A percentile compares a stretch with the other conserved stretches of the same genome.
Evolutionary conservation across 2,329 filamentous ascomycete genomes (phyloP).

Genomic region (Colletotrichum coccodes): DNA sequence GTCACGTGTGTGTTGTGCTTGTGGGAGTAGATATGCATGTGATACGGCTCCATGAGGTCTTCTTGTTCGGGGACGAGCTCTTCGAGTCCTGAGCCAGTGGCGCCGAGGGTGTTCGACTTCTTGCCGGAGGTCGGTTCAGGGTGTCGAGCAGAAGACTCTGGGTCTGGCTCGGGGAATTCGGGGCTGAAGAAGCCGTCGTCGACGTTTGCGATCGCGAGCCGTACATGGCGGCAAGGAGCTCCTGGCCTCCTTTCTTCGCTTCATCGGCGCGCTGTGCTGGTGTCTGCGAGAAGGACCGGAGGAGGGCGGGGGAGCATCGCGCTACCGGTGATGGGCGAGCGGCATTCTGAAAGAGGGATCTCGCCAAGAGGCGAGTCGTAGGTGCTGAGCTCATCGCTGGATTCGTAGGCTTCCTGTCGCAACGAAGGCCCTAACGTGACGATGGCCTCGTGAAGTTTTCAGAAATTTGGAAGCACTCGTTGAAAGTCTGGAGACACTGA

Average conservation of each 20-base stretch:
- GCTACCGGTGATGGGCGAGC: slow-evolving; percentile 34
- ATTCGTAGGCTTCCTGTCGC: slow-evolving; percentile 42
- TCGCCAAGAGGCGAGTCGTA: slow-evolving; percentile 54
- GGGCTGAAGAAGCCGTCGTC: too few relatives aligned
- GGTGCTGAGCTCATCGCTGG: slow-evolving; percentile 54
- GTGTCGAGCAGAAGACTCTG: slow-evolving; percentile 52
- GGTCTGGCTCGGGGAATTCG: slow-evolving; percentile 38
- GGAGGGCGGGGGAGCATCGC: slow-evolving; percentile 35
- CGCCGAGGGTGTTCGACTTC: background rate
- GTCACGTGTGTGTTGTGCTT: slow-evolving; percentile 98
- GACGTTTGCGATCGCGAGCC: slow-evolving; percentile 13
- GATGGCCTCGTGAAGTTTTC: slow-evolving; percentile 23
- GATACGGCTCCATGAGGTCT: slow-evolving; percentile 71
- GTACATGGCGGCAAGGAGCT: slow-evolving; percentile 35
- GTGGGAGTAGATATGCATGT: slow-evolving; percentile 86
- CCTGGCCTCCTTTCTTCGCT: slow-evolving; percentile 30
- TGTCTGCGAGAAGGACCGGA: slow-evolving; percentile 53
- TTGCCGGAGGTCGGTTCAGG: slow-evolving; percentile 43
- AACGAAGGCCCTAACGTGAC: slow-evolving; percentile 1
- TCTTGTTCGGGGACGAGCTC: slow-evolving; percentile 42
- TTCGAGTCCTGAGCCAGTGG: slow-evolving; percentile 19
- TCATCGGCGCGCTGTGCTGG: slow-evolving; percentile 37
- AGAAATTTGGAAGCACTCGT: slow-evolving; percentile 26
- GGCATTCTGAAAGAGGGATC: slow-evolving; percentile 44
- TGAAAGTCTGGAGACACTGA: slow-evolving; percentile 16